These are phyloP conservation scores for Emmonsia crescens DNA, from an alignment of 2,329 filamentous ascomycete genomes.

Conservation along the genomic window DNA sequence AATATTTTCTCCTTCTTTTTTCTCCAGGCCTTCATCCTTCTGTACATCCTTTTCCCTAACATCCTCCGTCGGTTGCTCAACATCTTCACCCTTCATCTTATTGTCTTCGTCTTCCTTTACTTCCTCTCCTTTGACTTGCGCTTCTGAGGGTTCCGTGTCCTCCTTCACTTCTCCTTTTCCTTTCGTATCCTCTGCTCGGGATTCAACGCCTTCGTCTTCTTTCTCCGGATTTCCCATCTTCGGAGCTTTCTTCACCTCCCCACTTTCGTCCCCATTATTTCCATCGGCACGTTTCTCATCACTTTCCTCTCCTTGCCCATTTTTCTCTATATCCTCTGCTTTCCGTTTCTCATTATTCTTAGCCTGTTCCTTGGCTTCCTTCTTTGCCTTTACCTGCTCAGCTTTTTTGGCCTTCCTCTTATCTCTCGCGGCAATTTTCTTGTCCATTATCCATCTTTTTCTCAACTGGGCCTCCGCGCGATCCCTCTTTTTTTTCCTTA, in stretches of 20 bases:
- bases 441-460: slow-evolving; percentile 32
- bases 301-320: background rate
- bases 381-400: slow-evolving; percentile 6
- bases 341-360: background rate
- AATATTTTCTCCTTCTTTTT: background rate
- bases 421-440: slow-evolving; percentile 24
- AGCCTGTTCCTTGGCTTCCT: background rate
- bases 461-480: slow-evolving; percentile 30
- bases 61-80: background rate
- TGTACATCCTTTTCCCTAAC: background rate
- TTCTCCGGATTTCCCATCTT: background rate
- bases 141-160: background rate
- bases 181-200: background rate
- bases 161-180: background rate
- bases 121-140: background rate
- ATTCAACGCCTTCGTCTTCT: background rate
- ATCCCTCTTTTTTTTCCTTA: slow-evolving; percentile 27
- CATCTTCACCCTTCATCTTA: background rate
- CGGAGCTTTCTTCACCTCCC: background rate
- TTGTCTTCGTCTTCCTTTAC: background rate
- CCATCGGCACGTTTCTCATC: background rate
- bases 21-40: background rate
- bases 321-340: slow-evolving; percentile 1
- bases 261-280: background rate
- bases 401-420: slow-evolving; percentile 23